Percentiles rank a stretch among this genome's conserved stretches.
Conservation (phyloP, 2,329 filamentous ascomycete genomes). For the Paraphoma chrysanthemicola region DNA sequence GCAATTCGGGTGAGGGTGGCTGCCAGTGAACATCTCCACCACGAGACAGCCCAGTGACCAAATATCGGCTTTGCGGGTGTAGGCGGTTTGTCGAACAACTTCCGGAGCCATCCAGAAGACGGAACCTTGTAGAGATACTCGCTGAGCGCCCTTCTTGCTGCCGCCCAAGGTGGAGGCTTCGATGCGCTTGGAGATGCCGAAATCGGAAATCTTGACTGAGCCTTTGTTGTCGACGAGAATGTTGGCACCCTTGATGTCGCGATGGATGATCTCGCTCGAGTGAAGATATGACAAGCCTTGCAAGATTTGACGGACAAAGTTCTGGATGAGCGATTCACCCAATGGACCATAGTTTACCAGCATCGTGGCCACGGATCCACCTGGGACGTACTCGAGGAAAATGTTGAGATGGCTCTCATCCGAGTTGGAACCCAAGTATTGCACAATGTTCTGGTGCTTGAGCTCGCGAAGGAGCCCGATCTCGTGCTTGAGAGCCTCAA, state of each 20-base stretch:
- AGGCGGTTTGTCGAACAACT: conserved; percentile 96
- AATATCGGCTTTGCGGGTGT: conserved; percentile 98
- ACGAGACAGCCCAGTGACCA: conserved; percentile 97
- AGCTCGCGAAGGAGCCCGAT: conserved; percentile 93
- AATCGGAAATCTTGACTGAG: conserved; percentile 98
- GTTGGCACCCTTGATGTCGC: conserved; percentile 98
- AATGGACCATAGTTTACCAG: conserved; percentile 97
- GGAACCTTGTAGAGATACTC: conserved; percentile 87
- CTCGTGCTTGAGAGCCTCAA: conserved; percentile 94
- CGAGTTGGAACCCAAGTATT: conserved; percentile 94
- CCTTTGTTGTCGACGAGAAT: conserved; percentile 99
- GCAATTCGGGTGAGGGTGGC: conserved; percentile 95
- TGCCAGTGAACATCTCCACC: conserved; percentile 98
- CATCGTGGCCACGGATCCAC: conserved; percentile 97
- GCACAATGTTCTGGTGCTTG: conserved; percentile 96
- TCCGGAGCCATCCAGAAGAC: conserved; percentile 99
- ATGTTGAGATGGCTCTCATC: conserved; percentile 95
- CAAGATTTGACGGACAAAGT: conserved; percentile 95
- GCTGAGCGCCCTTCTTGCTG: conserved; percentile 45
- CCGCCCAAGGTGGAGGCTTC: conserved; percentile 79
- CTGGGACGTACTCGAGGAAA: conserved; percentile 98
- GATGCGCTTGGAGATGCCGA: conserved; percentile 97
- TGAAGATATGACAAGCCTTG: conserved; percentile 93
- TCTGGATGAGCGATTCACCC: conserved; percentile 89
- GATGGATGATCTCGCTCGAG: conserved; percentile 93